Evolutionary conservation across 179 eudicot species (phyloP), one percentile per base, ranked within the genome.

Genomic region (Carnegiea gigantea): DNA sequence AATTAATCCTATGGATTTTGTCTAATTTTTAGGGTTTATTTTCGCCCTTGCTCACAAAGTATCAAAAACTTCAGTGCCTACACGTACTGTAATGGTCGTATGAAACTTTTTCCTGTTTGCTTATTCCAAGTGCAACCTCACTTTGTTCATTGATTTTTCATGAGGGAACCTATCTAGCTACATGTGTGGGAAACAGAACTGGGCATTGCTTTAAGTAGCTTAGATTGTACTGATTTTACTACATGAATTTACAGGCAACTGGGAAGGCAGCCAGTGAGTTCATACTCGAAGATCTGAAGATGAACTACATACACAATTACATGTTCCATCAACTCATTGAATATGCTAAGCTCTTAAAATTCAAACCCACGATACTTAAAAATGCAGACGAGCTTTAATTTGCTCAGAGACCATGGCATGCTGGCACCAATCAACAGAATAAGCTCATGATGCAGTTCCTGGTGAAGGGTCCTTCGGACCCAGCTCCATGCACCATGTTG

Each of bases 261-360:
- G 99, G 95, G 2, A 92, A 90, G 73, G 86, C 92, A 1, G 93
- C 92, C 21, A 92, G 95, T 74, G 82, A 86, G 28, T 92, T 89
- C 88, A 86, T 92, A 62, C 94, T 85, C 26, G 86, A 92, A 75
- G 94, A 93, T 12, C 40, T 93, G 78, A 91, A 90, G 78, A 95
- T 95, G 97, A 93, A 95, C 67, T 87, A 88, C 40, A 91, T 95
- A 43, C 92, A 93, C 54, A 98, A 95, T 78, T 95, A 95, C 90
- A 93, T 93, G 99, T 86, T 95, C 70, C 98, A 95, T 85, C 84
- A 93, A 70, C 88, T 93, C 64, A 86, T 75, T 11, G 94, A 93
- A 85, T 95, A 93, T n/a, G 82, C 97, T 0, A 93, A 92, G 86
- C 95, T 93, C 80, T 78, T 91, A 9, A 90, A 84, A 73, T 93